Percentiles rank a stretch among this genome's conserved stretches.
Conservation (phyloP, 768 basidiomycete species). For the Amanita polypyramis region DNA sequence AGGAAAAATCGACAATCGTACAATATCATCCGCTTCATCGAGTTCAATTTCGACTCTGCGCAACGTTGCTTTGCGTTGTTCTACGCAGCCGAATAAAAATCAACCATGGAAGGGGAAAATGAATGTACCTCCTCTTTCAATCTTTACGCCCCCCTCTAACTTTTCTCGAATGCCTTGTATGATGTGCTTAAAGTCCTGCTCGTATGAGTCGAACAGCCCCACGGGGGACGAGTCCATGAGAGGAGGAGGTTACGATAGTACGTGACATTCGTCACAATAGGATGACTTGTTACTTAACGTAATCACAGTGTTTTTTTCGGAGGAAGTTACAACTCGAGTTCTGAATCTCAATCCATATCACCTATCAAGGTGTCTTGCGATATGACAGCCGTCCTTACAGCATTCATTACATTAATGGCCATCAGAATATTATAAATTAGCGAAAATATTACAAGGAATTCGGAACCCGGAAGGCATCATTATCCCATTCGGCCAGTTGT, state of each 20-base stretch:
- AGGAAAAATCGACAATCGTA: constrained; percentile 21
- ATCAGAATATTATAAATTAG: constrained; percentile 23
- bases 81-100: constrained; percentile 26
- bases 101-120: not conserved
- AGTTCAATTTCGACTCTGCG: constrained; percentile 80
- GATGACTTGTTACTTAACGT: too few species aligned
- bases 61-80: constrained; percentile 72
- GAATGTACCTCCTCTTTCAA: constrained; percentile 54
- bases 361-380: too few species aligned
- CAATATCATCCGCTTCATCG: constrained; percentile 93
- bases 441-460: constrained; percentile 6
- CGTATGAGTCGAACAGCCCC: constrained; percentile 68
- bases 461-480: constrained; percentile 23
- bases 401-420: constrained; percentile 30
- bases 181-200: constrained; percentile 74
- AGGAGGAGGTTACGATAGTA: not conserved
- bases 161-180: constrained; percentile 60
- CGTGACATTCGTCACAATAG: not conserved
- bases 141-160: constrained; percentile 59
- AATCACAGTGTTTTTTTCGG: too few species aligned
- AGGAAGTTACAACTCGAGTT: too few species aligned
- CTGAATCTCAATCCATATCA: too few species aligned
- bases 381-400: too few species aligned
- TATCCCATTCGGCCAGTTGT: constrained; percentile 61
- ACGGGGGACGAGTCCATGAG: constrained; percentile 65